Evolutionary conservation across 2,329 filamentous ascomycete species (phyloP), one percentile per base, ranked within the genome.

Genomic region (Verticillium klebahnii): DNA sequence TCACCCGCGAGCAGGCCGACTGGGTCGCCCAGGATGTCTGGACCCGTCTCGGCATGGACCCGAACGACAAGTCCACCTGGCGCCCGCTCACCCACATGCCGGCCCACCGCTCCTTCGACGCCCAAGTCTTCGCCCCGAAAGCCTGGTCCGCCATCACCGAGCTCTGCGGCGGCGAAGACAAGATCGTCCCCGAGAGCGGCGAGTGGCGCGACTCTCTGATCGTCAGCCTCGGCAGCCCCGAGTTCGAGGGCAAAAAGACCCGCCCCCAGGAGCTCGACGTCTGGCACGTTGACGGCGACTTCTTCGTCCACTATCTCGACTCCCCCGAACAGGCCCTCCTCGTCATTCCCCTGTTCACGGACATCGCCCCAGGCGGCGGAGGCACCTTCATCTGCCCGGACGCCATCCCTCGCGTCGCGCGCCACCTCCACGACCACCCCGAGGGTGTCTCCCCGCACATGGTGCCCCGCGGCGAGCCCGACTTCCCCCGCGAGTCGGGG

Each of bases 241-340:
- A 82, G 58, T 76, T 76, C 57, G 82, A 84, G 63, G 80, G 82
- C 5, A 78, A 77, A 58, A 77, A 79, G 9, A 72, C 81, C 3
- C 73, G 78, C 39, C 85, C 85, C 0, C 77, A 80, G 58, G 79
- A 85, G 0, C 74, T 89, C 25, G 69, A 77, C 8, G 78, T 78
- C 25, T 91, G 88, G 88, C 88, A 90, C 72, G 85, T 89, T 19
- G 88, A 90, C 72, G 88, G 88, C 9, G 88, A 91, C 67, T 90
- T 89, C 72, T 91, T 91, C 70, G 80, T 88, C 5, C 88, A 91
- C 75, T 91, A 87, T 66, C 82, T 91, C 39, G 88, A 91, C 70
- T 88, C 84, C 23, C 85, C 85, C 0, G 89, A 91, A 74, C 89
- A 91, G 71, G 89, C 80, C 0, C 74, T 91, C 15, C 78, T 91